Evolutionary conservation across 495 filamentous ascomycete species (phyloP).

Genomic region (Parathielavia appendiculata): DNA sequence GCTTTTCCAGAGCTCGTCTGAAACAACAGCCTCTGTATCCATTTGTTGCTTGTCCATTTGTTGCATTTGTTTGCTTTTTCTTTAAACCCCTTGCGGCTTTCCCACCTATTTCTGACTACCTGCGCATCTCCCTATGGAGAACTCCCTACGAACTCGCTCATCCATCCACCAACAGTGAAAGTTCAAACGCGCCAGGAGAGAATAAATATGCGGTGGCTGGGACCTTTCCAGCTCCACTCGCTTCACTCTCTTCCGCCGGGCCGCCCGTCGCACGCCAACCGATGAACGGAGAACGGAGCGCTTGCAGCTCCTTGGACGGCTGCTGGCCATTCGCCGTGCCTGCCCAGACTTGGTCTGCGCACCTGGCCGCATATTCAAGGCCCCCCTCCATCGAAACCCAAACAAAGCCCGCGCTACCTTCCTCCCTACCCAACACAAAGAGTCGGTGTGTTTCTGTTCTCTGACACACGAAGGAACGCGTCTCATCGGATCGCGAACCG

Average conservation of each 20-base stretch:
- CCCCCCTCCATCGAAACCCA: conserved; percentile 32
- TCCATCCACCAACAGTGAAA: not conserved
- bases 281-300: conserved; percentile 20
- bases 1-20: not conserved
- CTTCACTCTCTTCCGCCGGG: conserved; percentile 2
- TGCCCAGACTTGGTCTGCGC: conserved; percentile 27
- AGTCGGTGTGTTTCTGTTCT: conserved; percentile 33
- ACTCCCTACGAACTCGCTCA: not conserved
- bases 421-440: conserved; percentile 31
- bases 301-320: conserved; percentile 20
- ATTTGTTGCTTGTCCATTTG: not conserved
- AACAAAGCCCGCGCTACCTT: conserved; percentile 21
- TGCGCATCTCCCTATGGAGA: not conserved
- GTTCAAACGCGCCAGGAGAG: not conserved
- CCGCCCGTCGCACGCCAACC: conserved; percentile 14
- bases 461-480: conserved; percentile 34
- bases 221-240: conserved; percentile 19
- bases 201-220: conserved; percentile 34
- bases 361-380: conserved; percentile 36
- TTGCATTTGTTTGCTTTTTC: not conserved
- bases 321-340: conserved; percentile 29
- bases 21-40: conserved; percentile 7
- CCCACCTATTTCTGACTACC: conserved; percentile 3
- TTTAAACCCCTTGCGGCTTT: conserved; percentile 10
- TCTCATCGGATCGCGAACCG: conserved; percentile 23